These are phyloP conservation scores for Microdochium paspali DNA, from an alignment of 2,329 filamentous ascomycete species.

Conservation along the genomic window DNA sequence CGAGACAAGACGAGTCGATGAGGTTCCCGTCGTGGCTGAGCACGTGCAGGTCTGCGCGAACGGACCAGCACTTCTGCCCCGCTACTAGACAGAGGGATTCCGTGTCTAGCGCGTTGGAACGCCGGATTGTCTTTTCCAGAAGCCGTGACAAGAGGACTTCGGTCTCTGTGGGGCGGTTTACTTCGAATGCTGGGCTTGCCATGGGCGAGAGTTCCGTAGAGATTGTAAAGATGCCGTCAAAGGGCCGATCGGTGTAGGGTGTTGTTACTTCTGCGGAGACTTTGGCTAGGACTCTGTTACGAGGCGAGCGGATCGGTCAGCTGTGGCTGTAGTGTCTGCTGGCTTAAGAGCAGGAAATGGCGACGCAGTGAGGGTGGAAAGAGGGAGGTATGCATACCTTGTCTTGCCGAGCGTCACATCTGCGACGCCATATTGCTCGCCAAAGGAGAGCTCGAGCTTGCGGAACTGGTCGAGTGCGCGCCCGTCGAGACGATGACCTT, in stretches of 20 bases:
- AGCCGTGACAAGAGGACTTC: conserved; percentile 81
- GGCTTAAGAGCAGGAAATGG: neutral
- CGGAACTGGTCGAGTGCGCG: conserved; percentile 75
- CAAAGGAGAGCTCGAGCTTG: conserved; percentile 68
- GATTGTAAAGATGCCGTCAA: conserved; percentile 93
- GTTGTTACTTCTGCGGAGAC: conserved; percentile 83
- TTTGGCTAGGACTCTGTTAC: conserved; percentile 64
- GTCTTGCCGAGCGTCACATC: conserved; percentile 87
- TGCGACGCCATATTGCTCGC: conserved; percentile 82
- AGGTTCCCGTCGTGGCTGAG: conserved; percentile 86
- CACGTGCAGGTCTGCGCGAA: conserved; percentile 87
- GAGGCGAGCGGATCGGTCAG: conserved; percentile 9
- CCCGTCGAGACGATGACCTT: conserved; percentile 76
- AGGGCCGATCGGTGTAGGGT: conserved; percentile 79
- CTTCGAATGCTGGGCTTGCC: conserved; percentile 83
- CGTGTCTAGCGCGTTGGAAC: conserved; percentile 86
- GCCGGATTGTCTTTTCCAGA: conserved; percentile 87
- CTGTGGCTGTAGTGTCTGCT: no score
- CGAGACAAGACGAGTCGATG: conserved; percentile 76
- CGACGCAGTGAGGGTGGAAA: neutral
- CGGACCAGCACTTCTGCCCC: conserved; percentile 81
- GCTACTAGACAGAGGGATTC: conserved; percentile 92
- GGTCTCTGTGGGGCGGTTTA: conserved; percentile 71
- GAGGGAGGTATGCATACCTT: conserved; percentile 41
- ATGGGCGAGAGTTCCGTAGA: conserved; percentile 85